Conservation (phyloP, 2,329 filamentous ascomycete genomes). For the Blastomyces emzantsi region DNA sequence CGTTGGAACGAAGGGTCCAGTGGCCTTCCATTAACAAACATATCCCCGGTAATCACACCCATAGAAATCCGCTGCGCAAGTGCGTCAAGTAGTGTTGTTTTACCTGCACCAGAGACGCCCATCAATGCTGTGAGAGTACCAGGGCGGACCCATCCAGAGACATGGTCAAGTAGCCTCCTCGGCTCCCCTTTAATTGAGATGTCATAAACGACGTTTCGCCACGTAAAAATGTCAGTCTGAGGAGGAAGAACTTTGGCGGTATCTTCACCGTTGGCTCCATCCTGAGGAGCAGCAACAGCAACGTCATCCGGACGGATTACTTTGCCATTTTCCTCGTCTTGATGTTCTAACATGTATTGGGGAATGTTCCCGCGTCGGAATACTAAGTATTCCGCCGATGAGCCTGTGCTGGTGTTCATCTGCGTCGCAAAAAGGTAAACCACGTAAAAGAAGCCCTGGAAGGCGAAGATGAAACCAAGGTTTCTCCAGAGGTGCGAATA, state of each 20-base stretch:
- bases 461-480: constrained; percentile 57
- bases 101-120: constrained; percentile 56
- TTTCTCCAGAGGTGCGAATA: constrained; percentile 57
- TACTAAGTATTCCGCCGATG: constrained; percentile 60
- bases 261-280: constrained; percentile 13
- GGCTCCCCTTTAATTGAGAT: constrained; percentile 44
- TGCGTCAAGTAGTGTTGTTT: constrained; percentile 52
- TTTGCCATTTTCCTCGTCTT: constrained; percentile 12
- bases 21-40: constrained; percentile 54
- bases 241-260: constrained; percentile 22
- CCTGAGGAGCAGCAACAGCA: constrained; percentile 12
- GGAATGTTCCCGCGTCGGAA: constrained; percentile 52
- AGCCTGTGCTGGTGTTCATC: constrained; percentile 53
- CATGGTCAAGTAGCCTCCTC: constrained; percentile 46
- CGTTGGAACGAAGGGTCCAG: constrained; percentile 52
- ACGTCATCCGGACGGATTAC: constrained; percentile 7
- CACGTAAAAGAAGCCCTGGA: constrained; percentile 54
- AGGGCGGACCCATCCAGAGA: constrained; percentile 48
- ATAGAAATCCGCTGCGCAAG: constrained; percentile 50
- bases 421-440: constrained; percentile 57
- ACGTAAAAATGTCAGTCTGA: constrained; percentile 39
- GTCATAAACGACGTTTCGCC: constrained; percentile 49
- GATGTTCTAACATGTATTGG: constrained; percentile 6
- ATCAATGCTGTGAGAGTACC: constrained; percentile 49
- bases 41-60: constrained; percentile 57